phyloP scores from a whole-genome alignment of 2,329 filamentous ascomycete species.

The Piedraia hortae region DNA sequence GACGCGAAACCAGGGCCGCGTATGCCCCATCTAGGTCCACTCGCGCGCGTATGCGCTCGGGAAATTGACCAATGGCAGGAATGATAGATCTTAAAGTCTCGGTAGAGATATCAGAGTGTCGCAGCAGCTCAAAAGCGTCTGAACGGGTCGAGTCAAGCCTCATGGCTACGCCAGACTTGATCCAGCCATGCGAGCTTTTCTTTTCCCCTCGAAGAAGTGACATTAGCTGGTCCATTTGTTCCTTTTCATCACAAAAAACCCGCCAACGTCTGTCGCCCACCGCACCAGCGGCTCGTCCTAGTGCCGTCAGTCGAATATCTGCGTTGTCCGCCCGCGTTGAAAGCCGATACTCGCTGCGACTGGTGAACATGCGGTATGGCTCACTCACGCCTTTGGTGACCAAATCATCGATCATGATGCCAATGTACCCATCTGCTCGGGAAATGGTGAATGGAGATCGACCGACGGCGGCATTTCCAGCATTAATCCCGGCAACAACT shows the following conservation, averaged over 20 bases:
- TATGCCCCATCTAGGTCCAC: constrained; percentile 65
- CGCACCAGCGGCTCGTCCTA: constrained; percentile 49
- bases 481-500: constrained; percentile 77
- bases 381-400: constrained; percentile 92
- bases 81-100: constrained; percentile 29
- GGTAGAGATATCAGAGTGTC: constrained; percentile 32
- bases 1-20: constrained; percentile 56
- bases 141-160: constrained; percentile 38
- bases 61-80: constrained; percentile 27
- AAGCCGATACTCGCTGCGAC: constrained; percentile 84
- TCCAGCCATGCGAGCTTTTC: constrained; percentile 38
- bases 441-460: constrained; percentile 40
- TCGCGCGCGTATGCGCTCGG: constrained; percentile 32
- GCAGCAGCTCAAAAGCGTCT: constrained; percentile 54
- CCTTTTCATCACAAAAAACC: constrained; percentile 34
- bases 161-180: constrained; percentile 38
- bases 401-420: constrained; percentile 94
- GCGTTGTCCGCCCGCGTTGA: constrained; percentile 81
- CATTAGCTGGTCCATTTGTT: constrained; percentile 40
- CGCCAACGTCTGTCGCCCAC: constrained; percentile 57
- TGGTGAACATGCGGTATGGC: constrained; percentile 96
- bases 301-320: constrained; percentile 56
- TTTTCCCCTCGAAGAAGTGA: constrained; percentile 29
- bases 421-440: constrained; percentile 79
- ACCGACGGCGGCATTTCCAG: constrained; percentile 47